Percentiles rank a stretch among this genome's conserved stretches.
Evolutionary conservation across 495 filamentous ascomycete genomes (phyloP).

Genomic region (Lasiosphaeria hispida): DNA sequence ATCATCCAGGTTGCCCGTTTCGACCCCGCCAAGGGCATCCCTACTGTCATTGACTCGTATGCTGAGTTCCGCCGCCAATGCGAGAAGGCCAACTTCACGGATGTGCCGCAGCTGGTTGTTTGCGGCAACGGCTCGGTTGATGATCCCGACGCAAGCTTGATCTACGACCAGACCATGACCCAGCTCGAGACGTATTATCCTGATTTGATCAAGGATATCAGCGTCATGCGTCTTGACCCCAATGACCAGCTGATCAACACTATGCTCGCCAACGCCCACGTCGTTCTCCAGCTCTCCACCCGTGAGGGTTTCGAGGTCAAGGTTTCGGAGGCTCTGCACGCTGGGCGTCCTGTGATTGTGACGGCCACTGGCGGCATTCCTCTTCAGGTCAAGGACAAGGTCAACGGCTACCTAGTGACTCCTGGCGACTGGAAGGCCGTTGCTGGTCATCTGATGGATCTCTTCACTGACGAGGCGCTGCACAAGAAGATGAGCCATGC

Average conservation of each 20-base stretch:
- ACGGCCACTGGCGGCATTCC: constrained; percentile 79
- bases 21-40: constrained; percentile 83
- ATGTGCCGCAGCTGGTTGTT: constrained; percentile 72
- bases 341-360: constrained; percentile 79
- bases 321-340: constrained; percentile 83
- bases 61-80: constrained; percentile 66
- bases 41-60: constrained; percentile 75
- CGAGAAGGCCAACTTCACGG: constrained; percentile 38
- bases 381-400: constrained; percentile 69
- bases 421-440: constrained; percentile 71
- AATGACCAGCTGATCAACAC: constrained; percentile 82
- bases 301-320: constrained; percentile 90
- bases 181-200: constrained; percentile 59
- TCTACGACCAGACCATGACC: constrained; percentile 69
- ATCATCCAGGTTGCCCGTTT: constrained; percentile 84
- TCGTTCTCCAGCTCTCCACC: constrained; percentile 77
- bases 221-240: constrained; percentile 73
- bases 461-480: constrained; percentile 64
- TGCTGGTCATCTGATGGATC: constrained; percentile 63
- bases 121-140: constrained; percentile 80
- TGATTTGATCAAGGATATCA: constrained; percentile 55
- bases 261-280: constrained; percentile 68
- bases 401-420: constrained; percentile 76
- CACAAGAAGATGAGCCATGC: constrained; percentile 67
- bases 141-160: constrained; percentile 73